Evolutionary conservation across 2,329 filamentous ascomycete genomes (phyloP).

Genomic region (Thielaviopsis ethacetica): DNA sequence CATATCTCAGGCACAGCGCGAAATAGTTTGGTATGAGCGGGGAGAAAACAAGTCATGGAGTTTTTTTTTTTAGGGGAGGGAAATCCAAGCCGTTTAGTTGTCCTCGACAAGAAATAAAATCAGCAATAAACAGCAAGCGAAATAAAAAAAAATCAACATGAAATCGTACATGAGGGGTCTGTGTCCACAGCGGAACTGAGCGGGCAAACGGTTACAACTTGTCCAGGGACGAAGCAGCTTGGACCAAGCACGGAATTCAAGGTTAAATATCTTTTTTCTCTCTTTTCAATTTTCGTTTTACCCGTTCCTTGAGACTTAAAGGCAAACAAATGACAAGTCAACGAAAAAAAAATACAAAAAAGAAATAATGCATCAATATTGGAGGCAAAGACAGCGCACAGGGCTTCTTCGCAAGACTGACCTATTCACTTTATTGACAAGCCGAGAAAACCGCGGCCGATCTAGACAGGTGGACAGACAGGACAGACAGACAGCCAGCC

Average conservation of each 20-base stretch:
- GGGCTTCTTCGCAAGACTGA: neutral
- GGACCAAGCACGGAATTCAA: neutral
- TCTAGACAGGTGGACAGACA: too few species aligned
- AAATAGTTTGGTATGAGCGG: too few species aligned
- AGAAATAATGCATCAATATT: neutral
- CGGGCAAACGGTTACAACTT: neutral
- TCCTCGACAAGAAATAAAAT: too few species aligned
- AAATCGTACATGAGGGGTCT: neutral
- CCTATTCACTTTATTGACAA: neutral
- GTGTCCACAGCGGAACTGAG: neutral
- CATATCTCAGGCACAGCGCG: too few species aligned
- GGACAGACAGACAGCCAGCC: too few species aligned
- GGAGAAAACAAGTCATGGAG: too few species aligned
- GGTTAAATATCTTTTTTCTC: neutral
- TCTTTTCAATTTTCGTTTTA: neutral
- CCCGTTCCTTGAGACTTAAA: neutral
- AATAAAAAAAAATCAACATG: too few species aligned
- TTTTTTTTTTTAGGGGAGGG: too few species aligned
- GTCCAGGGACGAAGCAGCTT: neutral
- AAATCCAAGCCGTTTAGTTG: too few species aligned
- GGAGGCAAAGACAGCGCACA: neutral
- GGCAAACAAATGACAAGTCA: neutral
- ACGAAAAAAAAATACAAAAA: neutral
- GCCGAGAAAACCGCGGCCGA: too few species aligned
- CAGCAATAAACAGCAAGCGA: too few species aligned